These are phyloP conservation scores for Phaeoacremonium minimum DNA, from an alignment of 2,329 filamentous ascomycete species.

Conservation along the genomic window DNA sequence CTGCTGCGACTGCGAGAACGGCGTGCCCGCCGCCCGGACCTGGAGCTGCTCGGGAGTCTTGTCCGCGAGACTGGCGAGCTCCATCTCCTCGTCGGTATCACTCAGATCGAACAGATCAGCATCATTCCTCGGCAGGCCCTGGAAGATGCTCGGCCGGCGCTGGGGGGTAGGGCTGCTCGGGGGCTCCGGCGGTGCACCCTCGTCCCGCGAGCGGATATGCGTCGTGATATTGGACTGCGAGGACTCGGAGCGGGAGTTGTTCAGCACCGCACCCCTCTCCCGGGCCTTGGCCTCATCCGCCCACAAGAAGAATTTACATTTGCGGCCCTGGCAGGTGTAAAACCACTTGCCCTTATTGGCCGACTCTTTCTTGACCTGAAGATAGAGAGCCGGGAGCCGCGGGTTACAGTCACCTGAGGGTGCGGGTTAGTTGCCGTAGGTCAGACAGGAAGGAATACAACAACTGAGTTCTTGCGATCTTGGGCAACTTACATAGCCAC, in stretches of 20 bases:
- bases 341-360: constrained; percentile 36
- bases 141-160: constrained; percentile 6
- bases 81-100: constrained; percentile 6
- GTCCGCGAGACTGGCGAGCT: not conserved
- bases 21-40: not conserved
- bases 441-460: not conserved
- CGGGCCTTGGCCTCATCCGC: constrained; percentile 28
- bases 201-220: not conserved
- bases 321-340: constrained; percentile 31
- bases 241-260: constrained; percentile 11
- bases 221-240: constrained; percentile 9
- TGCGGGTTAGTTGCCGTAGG: constrained; percentile 4
- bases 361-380: constrained; percentile 30
- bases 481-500: constrained; percentile 20
- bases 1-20: not conserved
- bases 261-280: constrained; percentile 16
- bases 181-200: constrained; percentile 2
- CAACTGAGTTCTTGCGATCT: not conserved
- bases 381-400: constrained; percentile 26
- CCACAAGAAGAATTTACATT: constrained; percentile 41
- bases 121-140: constrained; percentile 2
- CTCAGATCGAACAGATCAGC: not conserved
- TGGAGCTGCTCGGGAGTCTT: not conserved
- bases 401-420: constrained; percentile 36
- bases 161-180: constrained; percentile 6